Evolutionary conservation across 2,329 filamentous ascomycete genomes (phyloP), one percentile per base, ranked within the genome.

Genomic region (Cyclaneusma minus): DNA sequence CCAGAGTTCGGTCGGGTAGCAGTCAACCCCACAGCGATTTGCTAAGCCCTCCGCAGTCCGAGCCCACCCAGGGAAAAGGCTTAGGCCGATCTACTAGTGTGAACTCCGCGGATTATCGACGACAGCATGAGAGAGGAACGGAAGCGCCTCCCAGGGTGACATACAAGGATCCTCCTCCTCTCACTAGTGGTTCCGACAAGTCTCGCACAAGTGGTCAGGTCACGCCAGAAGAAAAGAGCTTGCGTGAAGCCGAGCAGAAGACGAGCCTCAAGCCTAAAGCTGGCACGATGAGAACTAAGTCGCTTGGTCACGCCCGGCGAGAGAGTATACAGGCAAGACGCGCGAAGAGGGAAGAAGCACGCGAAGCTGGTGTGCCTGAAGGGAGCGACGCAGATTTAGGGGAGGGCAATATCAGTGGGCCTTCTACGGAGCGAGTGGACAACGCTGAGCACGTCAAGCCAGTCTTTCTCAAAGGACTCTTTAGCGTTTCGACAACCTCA

Each of bases 401-500:
- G 11, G 65, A 71, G 31, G 59, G 60, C 17, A 68, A 67, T 27
- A 56, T 58, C 18, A 73, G 67, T 31, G 66, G 67, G 3, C 51
- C 62, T 15, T 75, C 70, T 6, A 68, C 63, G 2, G 70, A 76
- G 21, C 56, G 66, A 13, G 50, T 75, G 7, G 64, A 70, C 34
- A 72, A 68, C 38, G 73, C 78, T 4, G 83, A 91, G 38, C 68
- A 87, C 33, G 75, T 87, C 28, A 94, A 93, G 49, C 89, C 89
- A 0, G 89, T 95, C 3, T 95, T 79, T 49, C 67, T 98, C 30
- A 98, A 95, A 52, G 89, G 89, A 4, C 63, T 98, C 11, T 95
- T 98, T 56, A 95, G 87, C 43, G 89, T 95, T 28, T 91, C 83
- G 4, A 98, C 89, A 0, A 98, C 89, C 5, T 94, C 84, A 31